Conservation (phyloP, 2,329 filamentous ascomycete genomes). For the Colletotrichum tanaceti region DNA sequence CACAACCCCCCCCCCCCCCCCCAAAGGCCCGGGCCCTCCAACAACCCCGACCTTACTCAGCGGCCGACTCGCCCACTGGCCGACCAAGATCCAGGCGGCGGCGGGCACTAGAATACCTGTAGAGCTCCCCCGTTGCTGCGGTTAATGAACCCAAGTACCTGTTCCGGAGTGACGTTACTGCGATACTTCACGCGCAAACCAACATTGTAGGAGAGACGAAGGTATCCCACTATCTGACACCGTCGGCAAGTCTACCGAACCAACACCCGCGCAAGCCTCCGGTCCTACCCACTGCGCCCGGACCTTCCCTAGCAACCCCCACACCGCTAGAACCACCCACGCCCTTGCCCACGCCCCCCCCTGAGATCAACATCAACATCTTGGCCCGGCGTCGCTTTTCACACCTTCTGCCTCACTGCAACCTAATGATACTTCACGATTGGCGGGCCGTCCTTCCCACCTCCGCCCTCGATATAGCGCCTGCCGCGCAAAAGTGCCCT, state of each 20-base stretch:
- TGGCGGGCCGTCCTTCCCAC: background rate
- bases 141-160: background rate
- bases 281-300: background rate
- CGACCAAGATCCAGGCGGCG: constrained; percentile 2
- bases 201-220: accelerated
- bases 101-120: constrained; percentile 9
- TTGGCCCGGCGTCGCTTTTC: background rate
- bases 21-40: too few species aligned
- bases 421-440: background rate
- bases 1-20: too few species aligned
- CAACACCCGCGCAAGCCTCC: background rate
- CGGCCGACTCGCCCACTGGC: background rate
- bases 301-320: constrained; percentile 26
- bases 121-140: background rate
- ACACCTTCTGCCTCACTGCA: background rate
- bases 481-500: background rate
- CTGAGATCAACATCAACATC: constrained; percentile 37
- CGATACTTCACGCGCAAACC: background rate
- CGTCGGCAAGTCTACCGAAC: background rate
- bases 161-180: background rate
- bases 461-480: background rate
- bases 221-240: background rate
- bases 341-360: constrained; percentile 9
- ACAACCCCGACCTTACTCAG: too few species aligned
- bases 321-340: constrained; percentile 22